Base-by-base conservation (phyloP, 2,329 filamentous ascomycete species). In the Bipolaris oryzae region DNA sequence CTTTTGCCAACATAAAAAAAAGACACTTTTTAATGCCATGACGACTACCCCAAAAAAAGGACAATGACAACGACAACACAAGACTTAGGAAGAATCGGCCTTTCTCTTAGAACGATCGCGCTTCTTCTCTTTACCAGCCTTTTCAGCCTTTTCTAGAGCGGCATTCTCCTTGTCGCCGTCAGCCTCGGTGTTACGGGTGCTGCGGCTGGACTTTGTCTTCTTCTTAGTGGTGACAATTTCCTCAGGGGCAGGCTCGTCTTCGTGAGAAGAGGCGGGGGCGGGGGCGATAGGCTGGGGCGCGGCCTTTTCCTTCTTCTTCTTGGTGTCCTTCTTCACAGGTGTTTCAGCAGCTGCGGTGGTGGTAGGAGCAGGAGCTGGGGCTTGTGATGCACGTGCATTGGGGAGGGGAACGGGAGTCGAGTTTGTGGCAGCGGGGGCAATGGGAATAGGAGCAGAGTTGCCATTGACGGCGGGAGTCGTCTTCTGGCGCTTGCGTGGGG, bases 401-500 rank as follows among this genome's bases (percentile, higher is more conserved):
- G 73, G 72, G 13, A 73, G 60, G 13, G 72, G 72, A 7, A 74
- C 61, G 7, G 67, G 69, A 0, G 70, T 68, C 2, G 63, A 55
- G 5, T 55, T 60, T 9, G 56, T 43, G 18, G 59, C 44, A 37
- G 66, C 58, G 3, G 69, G 59, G 16, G 66, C 64, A 25, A 62
- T 59, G 42, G 61, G 47, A 25, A 61, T 45, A 23, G 60, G 57
- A 9, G 52, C 61, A 4, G 60, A 44, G 25, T 62, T 56, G 42
- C 67, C 70, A 45, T 72, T 74, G 48, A 66, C 63, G 11, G 64
- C 61, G 23, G 67, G 51, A 21, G 68, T 64, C 2, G 69, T 69
- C 66, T 74, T 75, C 62, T 76, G 77, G 67, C 72, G 72, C 67
- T 80, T 79, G 65, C 72, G 61, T 35, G 72, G 69, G 9, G 70